Evolutionary conservation across 2,329 filamentous ascomycete species (phyloP).

Genomic region (Diaporthe australafricana): DNA sequence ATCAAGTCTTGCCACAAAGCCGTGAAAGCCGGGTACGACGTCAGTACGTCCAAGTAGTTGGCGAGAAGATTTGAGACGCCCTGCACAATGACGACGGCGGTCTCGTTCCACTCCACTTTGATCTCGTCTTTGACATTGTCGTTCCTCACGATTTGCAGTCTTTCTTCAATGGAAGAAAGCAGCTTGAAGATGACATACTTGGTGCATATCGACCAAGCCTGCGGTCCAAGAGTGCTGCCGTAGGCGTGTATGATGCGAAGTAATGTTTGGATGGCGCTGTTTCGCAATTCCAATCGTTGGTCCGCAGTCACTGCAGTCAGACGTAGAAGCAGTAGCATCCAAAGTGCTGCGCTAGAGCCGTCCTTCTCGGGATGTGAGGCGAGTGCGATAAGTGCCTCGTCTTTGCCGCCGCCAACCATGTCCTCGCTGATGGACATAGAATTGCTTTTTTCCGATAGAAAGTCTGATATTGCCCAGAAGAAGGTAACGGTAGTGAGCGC

Average conservation of each 20-base stretch:
- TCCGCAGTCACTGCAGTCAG: slow-evolving; percentile 79
- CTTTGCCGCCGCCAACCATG: slow-evolving; percentile 65
- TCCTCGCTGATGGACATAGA: slow-evolving; percentile 68
- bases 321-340: slow-evolving; percentile 80
- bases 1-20: slow-evolving; percentile 82
- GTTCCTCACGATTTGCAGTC: slow-evolving; percentile 56
- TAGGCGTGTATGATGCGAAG: slow-evolving; percentile 93
- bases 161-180: slow-evolving; percentile 74
- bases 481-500: slow-evolving; percentile 94
- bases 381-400: slow-evolving; percentile 66
- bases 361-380: slow-evolving; percentile 69
- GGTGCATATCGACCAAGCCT: slow-evolving; percentile 87
- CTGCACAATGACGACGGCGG: slow-evolving; percentile 78
- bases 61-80: slow-evolving; percentile 80
- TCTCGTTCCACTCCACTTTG: slow-evolving; percentile 76
- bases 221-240: slow-evolving; percentile 80
- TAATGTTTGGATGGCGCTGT: slow-evolving; percentile 90
- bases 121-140: slow-evolving; percentile 54
- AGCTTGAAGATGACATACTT: slow-evolving; percentile 84
- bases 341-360: slow-evolving; percentile 77
- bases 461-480: slow-evolving; percentile 95
- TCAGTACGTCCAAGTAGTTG: slow-evolving; percentile 80
- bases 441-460: slow-evolving; percentile 73
- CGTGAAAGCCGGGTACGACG: slow-evolving; percentile 74
- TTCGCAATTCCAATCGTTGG: slow-evolving; percentile 79